Base-by-base conservation (phyloP, 805 yeast genomes). In the Candida rishiriensis region DNA sequence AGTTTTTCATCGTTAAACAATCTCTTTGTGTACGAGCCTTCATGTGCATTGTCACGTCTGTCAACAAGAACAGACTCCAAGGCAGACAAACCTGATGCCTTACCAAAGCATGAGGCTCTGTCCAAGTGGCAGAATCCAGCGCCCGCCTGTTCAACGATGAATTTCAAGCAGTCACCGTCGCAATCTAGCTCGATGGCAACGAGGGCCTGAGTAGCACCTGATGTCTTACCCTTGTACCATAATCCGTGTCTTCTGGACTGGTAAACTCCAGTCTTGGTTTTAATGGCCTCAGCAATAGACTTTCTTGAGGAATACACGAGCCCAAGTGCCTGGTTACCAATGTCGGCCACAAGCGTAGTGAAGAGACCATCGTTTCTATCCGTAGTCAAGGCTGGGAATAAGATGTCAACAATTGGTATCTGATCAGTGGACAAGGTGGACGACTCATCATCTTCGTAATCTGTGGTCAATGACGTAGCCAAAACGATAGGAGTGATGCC, bases 171-270 rank as follows among this genome's bases (percentile, higher is more conserved):
- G 63, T 93, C 99, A 38, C 85, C 81, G 66, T 93, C 99, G 66
- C 99, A 93, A 68, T 93, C 99, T 48, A 79, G 66, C 42, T 80
- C 83, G 45, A 93, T 63, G 36, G 73, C 67, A 18, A 85, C 53
- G 39, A 93, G 72, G 53, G 73, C 73, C 68, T 93, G 99, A 1
- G 95, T 87, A 41, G 96, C 95, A 16, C 99, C 99, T n/a, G 96
- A 85, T 2, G 97, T 87, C 44, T 85, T 84, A 29, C 99, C 99
- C 65, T 93, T 93, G 64, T 83, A 85, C 99, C 99, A 93, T 47
- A 93, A 74, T 36, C 95, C 98, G 49, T 88, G 81, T 57, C 85
- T 82, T 56, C 99, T 83, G 9, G 97, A 88, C 65, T 85, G 97
- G 66, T 93, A 93, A 2, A 93, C 96, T 46, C 99, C 99, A 10